Conservation (phyloP, 2,329 filamentous ascomycete genomes). For the Erysiphe neolycopersici region DNA sequence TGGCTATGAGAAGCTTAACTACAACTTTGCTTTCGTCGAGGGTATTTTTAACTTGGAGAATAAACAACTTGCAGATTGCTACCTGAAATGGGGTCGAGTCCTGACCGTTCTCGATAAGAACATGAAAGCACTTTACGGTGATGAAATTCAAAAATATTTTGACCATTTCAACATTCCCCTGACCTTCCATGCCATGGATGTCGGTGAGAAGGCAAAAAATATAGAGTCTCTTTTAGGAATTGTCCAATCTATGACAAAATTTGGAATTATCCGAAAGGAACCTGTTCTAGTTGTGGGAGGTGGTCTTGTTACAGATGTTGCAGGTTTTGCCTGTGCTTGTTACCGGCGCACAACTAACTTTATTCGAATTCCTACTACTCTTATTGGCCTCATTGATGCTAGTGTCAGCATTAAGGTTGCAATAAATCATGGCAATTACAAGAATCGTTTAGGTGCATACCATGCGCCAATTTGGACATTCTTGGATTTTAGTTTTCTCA, state of each 20-base stretch:
- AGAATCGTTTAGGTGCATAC: slow-evolving; percentile 48
- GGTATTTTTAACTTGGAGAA: no score
- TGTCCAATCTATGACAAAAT: slow-evolving; percentile 48
- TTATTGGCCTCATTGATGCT: slow-evolving; percentile 50
- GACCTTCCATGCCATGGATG: slow-evolving; percentile 44
- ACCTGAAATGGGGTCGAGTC: slow-evolving; percentile 35
- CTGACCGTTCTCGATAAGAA: slow-evolving; percentile 45
- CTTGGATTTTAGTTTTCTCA: slow-evolving; percentile 47
- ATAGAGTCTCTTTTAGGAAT: slow-evolving; percentile 43
- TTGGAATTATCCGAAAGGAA: slow-evolving; percentile 42
- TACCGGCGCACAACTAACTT: slow-evolving; percentile 50
- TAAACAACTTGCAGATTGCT: no score
- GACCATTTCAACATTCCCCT: slow-evolving; percentile 33
- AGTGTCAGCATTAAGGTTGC: slow-evolving; percentile 56
- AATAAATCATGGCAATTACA: slow-evolving; percentile 51
- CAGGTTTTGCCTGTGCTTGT: slow-evolving; percentile 43
- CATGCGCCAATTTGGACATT: slow-evolving; percentile 47
- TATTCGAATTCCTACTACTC: slow-evolving; percentile 47
- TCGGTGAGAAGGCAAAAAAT: slow-evolving; percentile 50
- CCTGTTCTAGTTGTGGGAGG: slow-evolving; percentile 40
- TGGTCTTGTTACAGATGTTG: slow-evolving; percentile 46
- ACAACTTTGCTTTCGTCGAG: no score
- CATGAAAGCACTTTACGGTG: slow-evolving; percentile 40
- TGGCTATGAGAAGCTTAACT: no score
- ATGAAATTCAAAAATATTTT: slow-evolving; percentile 40